Conservation (phyloP, 2,329 filamentous ascomycete species). For the Shiraia sp. region DNA sequence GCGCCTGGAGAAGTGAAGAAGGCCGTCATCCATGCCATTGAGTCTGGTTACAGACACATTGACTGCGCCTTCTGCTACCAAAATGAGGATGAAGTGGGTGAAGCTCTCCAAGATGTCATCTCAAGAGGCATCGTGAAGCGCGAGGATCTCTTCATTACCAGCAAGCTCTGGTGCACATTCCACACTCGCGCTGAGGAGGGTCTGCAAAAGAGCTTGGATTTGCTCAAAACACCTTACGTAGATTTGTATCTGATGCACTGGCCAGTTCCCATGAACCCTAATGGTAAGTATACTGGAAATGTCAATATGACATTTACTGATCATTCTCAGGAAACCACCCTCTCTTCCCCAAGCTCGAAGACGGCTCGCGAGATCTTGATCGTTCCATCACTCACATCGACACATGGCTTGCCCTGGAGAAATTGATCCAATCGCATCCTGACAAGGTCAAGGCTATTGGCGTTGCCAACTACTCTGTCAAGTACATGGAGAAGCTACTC, state of each 20-base stretch:
- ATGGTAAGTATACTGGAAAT: conserved; percentile 51
- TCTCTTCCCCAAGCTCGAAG: conserved; percentile 72
- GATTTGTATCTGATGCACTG: conserved; percentile 85
- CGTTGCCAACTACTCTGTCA: conserved; percentile 55
- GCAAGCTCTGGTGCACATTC: conserved; percentile 85
- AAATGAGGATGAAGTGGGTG: conserved; percentile 82
- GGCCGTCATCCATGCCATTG: conserved; percentile 53
- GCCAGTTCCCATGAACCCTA: conserved; percentile 79
- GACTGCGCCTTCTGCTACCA: conserved; percentile 78
- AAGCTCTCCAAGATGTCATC: conserved; percentile 75
- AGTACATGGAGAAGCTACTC: conserved; percentile 55
- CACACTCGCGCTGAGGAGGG: conserved; percentile 70
- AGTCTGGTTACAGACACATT: conserved; percentile 58
- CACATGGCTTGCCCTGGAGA: conserved; percentile 79
- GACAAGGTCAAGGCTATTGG: conserved; percentile 56
- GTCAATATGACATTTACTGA: conserved; percentile 1
- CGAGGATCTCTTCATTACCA: conserved; percentile 80
- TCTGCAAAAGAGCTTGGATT: conserved; percentile 73
- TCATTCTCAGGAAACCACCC: conserved; percentile 63
- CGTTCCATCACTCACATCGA: conserved; percentile 70
- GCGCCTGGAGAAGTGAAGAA: conserved; percentile 52
- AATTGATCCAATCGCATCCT: conserved; percentile 52
- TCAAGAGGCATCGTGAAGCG: conserved; percentile 69
- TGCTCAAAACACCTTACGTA: conserved; percentile 77
- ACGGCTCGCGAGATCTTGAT: conserved; percentile 75